Conservation (phyloP, 495 filamentous ascomycete species). For the Trichocladium uniseriatum region DNA sequence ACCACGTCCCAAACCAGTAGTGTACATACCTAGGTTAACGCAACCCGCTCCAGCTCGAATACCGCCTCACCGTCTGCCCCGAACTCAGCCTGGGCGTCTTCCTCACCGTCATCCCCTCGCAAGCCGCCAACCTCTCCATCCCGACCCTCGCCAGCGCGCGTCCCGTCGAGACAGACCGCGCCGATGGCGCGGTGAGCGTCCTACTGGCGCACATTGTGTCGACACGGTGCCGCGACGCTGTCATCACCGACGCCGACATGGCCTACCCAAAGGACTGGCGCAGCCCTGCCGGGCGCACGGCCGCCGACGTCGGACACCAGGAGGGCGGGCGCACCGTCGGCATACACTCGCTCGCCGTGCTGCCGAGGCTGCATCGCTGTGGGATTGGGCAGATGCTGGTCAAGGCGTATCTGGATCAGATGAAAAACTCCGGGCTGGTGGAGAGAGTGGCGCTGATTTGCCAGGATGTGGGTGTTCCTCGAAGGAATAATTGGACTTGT, state of each 20-base stretch:
- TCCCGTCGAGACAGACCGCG: constrained; percentile 39
- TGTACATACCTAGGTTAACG: not conserved
- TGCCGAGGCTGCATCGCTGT: constrained; percentile 62
- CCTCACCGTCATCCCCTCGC: constrained; percentile 46
- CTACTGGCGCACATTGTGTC: constrained; percentile 79
- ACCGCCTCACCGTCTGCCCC: constrained; percentile 69
- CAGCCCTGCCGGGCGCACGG: constrained; percentile 20
- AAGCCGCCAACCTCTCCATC: constrained; percentile 30
- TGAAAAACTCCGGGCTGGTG: constrained; percentile 51
- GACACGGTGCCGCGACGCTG: constrained; percentile 50
- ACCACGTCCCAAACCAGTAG: constrained; percentile 31
- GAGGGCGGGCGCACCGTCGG: constrained; percentile 65
- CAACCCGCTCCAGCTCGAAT: constrained; percentile 51
- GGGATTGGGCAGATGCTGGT: constrained; percentile 69
- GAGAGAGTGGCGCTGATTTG: constrained; percentile 69
- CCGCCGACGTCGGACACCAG: constrained; percentile 47
- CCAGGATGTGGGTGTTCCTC: constrained; percentile 49
- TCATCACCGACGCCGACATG: constrained; percentile 74
- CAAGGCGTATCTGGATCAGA: constrained; percentile 63
- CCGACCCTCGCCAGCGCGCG: constrained; percentile 40
- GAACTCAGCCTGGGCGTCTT: constrained; percentile 76
- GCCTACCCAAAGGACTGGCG: constrained; percentile 57
- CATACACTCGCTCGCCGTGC: constrained; percentile 73
- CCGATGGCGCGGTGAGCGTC: constrained; percentile 43
- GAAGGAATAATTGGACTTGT: not conserved